Base-by-base conservation (phyloP, 2,329 filamentous ascomycete species). In the Cercospora zeae-maydis region DNA sequence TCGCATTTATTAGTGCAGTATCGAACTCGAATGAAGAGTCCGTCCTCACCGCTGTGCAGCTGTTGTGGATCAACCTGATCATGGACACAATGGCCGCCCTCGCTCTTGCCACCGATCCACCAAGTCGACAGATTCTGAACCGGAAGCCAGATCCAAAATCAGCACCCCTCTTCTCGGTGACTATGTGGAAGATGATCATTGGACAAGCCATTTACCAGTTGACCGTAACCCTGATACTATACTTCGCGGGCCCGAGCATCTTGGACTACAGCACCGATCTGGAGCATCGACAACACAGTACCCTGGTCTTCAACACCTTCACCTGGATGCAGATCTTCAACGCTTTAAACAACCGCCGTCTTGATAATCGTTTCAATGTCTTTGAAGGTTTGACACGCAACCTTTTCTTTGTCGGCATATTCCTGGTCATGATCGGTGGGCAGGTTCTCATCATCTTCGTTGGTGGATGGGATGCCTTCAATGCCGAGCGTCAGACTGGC, bases 271-370 rank as follows among this genome's bases (percentile, higher is more conserved):
- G 82, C 21, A 51, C 63, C 36, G 65, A 67, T 0, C 53, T 64
- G 11, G 71, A 79, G 34, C 74, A 83, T 7, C 73, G 77, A 13
- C 82, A 90, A 70, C 82, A 96, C 63, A 81, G 87, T 61, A 96
- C 92, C 2, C 83, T 98, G 53, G 90, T 98, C 7, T 98, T 98
- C 84, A 98, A 98, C 80, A 95, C 92, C 0, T 98, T 98, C 74
- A 93, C 97, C 58, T 98, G 93, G 93, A 97, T 98, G 93, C 93
- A 98, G 72, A 96, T 98, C 71, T 98, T 98, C 81, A 98, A 98
- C 78, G 90, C 96, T 74, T 91, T 96, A 84, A 98, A 98, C 81
- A 96, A 96, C 79, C 91, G 93, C 63, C 91, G 93, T 11, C 83
- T 98, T 59, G 93, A 98, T 76, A 98, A 98, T 78, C 85, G 87